phyloP scores from a whole-genome alignment of 352 stramenopile genomes.

The Thalassiosira oceanica region DNA sequence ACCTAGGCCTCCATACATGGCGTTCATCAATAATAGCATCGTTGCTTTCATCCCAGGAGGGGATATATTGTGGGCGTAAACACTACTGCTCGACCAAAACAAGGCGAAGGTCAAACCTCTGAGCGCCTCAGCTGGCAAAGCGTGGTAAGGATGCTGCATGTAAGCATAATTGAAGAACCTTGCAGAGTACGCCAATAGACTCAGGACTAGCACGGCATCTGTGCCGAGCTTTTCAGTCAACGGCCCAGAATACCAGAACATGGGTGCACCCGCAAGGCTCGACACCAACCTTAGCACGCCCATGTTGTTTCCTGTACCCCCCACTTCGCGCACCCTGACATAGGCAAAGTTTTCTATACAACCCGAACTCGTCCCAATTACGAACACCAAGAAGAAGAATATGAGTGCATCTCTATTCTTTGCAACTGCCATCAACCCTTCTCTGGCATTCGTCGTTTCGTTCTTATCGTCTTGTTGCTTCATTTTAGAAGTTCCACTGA shows the following conservation, averaged over 20 bases:
- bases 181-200: conserved; percentile 77
- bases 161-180: conserved; percentile 84
- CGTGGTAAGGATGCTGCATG: conserved; percentile 80
- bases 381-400: conserved; percentile 85
- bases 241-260: conserved; percentile 84
- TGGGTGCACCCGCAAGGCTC: conserved; percentile 78
- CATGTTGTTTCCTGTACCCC: conserved; percentile 80
- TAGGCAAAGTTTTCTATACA: conserved; percentile 88
- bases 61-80: conserved; percentile 82
- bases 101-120: conserved; percentile 83
- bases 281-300: conserved; percentile 79
- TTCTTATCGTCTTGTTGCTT: conserved; percentile 4
- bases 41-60: conserved; percentile 80
- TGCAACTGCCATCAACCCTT: conserved; percentile 66
- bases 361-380: conserved; percentile 81
- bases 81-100: conserved; percentile 83
- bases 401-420: conserved; percentile 77
- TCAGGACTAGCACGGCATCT: conserved; percentile 78
- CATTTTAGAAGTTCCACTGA: conserved; percentile 9
- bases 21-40: conserved; percentile 85
- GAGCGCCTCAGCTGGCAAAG: conserved; percentile 81
- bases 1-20: conserved; percentile 84
- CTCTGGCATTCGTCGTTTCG: conserved; percentile 42
- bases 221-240: conserved; percentile 75
- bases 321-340: conserved; percentile 82